Conservation (phyloP, 768 basidiomycete species). For the Hygrophoropsis aurantiaca region DNA sequence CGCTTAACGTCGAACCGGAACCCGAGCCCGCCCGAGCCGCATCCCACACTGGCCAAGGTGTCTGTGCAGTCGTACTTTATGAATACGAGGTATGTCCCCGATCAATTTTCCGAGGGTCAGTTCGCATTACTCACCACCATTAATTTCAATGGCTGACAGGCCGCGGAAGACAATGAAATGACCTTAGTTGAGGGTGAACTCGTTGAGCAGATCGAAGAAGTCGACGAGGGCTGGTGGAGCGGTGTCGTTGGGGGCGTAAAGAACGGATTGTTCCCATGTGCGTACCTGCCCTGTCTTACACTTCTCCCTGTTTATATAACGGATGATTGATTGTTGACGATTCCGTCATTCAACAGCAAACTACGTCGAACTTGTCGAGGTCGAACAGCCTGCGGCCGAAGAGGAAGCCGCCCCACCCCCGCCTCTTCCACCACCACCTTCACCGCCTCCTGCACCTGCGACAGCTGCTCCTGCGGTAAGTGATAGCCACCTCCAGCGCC, state of each 20-base stretch:
- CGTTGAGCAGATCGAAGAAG: conserved; percentile 78
- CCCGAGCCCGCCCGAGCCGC: conserved; percentile 36
- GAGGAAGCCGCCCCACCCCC: conserved; percentile 50
- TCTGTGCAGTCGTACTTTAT: conserved; percentile 75
- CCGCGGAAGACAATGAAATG: conserved; percentile 87
- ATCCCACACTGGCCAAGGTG: conserved; percentile 37
- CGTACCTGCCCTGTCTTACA: too few relatives aligned
- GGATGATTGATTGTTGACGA: too few relatives aligned
- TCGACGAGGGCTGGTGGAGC: conserved; percentile 92
- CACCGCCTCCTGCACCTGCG: conserved; percentile 49
- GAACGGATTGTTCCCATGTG: conserved; percentile 84
- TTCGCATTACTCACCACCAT: too few relatives aligned
- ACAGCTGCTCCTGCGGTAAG: too few relatives aligned
- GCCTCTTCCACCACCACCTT: conserved; percentile 57
- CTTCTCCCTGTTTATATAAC: too few relatives aligned
- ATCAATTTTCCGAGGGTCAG: too few relatives aligned
- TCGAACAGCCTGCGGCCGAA: conserved; percentile 35
- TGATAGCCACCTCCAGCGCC: conserved; percentile 30
- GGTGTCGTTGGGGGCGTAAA: conserved; percentile 64
- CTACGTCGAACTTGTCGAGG: conserved; percentile 80
- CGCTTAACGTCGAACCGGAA: conserved; percentile 29
- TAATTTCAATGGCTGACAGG: too few relatives aligned
- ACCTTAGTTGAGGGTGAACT: conserved; percentile 75
- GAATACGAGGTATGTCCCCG: conserved; percentile 63
- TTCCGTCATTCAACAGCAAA: too few relatives aligned